Evolutionary conservation across 805 yeast genomes (phyloP).

Genomic region (Suhomyces pyralidae): DNA sequence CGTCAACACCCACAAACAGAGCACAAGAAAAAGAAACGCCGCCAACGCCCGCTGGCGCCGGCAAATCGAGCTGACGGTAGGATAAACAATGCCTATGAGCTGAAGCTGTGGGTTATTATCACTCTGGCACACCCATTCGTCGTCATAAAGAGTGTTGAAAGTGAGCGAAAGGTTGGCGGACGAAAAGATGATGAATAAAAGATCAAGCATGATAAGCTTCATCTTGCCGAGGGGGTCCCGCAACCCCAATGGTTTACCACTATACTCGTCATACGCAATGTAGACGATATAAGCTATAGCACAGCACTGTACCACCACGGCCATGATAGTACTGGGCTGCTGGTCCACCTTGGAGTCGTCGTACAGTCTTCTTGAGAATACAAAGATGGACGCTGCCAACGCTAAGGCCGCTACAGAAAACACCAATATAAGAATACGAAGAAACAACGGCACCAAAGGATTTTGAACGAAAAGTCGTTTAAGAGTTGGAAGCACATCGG

Average conservation of each 20-base stretch:
- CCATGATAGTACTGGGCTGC: constrained; percentile 91
- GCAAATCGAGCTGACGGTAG: constrained; percentile 57
- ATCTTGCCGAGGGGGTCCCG: constrained; percentile 83
- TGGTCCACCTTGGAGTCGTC: constrained; percentile 49
- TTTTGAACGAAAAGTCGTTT: constrained; percentile 61
- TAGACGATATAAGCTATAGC: constrained; percentile 76
- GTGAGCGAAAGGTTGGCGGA: constrained; percentile 85
- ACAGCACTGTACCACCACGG: constrained; percentile 75
- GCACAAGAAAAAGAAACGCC: constrained; percentile 69
- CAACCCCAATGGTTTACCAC: constrained; percentile 87
- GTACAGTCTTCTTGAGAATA: constrained; percentile 32
- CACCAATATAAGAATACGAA: constrained; percentile 50
- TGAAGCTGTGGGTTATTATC: constrained; percentile 20
- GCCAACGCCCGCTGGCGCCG: constrained; percentile 74
- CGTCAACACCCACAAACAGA: constrained; percentile 81
- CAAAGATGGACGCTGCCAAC: constrained; percentile 60
- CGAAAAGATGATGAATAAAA: constrained; percentile 82
- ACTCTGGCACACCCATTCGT: constrained; percentile 67
- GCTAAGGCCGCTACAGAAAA: constrained; percentile 70
- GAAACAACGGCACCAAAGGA: constrained; percentile 76
- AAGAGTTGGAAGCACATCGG: constrained; percentile 62
- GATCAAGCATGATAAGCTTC: constrained; percentile 75
- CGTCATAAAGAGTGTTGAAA: constrained; percentile 77
- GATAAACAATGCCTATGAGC: constrained; percentile 19
- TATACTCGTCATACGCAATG: constrained; percentile 87